A percentile compares a stretch with the other conserved stretches of the same genome.
phyloP scores from a whole-genome alignment of 2,329 filamentous ascomycete species.

The Orbilia quercus region DNA sequence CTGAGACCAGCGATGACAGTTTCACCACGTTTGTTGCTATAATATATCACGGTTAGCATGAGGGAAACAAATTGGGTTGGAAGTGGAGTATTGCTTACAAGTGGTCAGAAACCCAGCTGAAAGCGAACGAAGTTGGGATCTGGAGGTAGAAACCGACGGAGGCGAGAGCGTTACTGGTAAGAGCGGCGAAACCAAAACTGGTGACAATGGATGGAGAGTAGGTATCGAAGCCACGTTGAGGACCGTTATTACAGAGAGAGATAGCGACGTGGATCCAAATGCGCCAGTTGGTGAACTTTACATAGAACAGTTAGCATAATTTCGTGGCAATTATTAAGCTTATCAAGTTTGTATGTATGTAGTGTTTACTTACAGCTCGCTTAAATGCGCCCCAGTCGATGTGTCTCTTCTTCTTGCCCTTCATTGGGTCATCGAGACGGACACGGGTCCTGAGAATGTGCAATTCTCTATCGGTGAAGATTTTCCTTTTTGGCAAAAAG shows the following conservation, averaged over 20 bases:
- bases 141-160: conserved; percentile 69
- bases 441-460: conserved; percentile 65
- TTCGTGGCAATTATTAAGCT: too few species aligned
- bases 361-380: conserved; percentile 63
- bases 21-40: conserved; percentile 67
- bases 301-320: conserved; percentile 1
- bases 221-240: conserved; percentile 67
- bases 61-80: background rate
- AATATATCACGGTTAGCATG: background rate
- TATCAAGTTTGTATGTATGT: too few species aligned
- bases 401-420: conserved; percentile 66
- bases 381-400: conserved; percentile 66
- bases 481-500: conserved; percentile 62
- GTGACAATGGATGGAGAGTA: conserved; percentile 70
- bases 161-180: conserved; percentile 69
- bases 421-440: conserved; percentile 65
- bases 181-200: conserved; percentile 67
- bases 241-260: conserved; percentile 67
- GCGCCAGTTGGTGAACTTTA: conserved; percentile 67
- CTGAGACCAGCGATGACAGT: conserved; percentile 68
- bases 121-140: conserved; percentile 68
- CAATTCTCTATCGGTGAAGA: conserved; percentile 64
- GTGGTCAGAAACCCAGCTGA: conserved; percentile 69
- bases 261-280: conserved; percentile 69
- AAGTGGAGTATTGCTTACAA: conserved; percentile 63